These are phyloP conservation scores for Neurospora sp. DNA, from an alignment of 495 filamentous ascomycete genomes.

Conservation along the genomic window DNA sequence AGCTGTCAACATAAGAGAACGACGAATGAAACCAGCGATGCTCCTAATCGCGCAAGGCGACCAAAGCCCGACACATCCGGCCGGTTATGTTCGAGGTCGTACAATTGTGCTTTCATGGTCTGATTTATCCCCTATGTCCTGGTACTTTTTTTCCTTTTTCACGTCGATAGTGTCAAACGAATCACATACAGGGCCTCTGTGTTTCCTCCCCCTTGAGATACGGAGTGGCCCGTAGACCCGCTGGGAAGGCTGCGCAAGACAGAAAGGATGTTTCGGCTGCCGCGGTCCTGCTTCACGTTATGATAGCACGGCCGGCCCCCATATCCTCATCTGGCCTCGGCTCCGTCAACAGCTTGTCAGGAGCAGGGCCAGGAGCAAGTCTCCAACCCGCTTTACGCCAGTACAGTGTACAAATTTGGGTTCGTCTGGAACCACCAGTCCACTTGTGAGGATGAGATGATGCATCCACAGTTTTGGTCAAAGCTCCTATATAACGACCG, in stretches of 20 bases:
- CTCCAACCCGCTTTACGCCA: neutral
- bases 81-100: neutral
- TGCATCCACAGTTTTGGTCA: constrained; percentile 16
- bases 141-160: neutral
- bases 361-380: neutral
- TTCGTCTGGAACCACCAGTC: neutral
- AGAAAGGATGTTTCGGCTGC: constrained; percentile 5
- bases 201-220: constrained; percentile 5
- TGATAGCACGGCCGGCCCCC: neutral
- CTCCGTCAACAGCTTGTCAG: neutral
- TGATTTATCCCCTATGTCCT: neutral
- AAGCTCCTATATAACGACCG: constrained; percentile 14
- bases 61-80: neutral
- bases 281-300: constrained; percentile 1
- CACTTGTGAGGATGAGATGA: constrained; percentile 17
- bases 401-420: neutral
- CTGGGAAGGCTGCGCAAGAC: neutral
- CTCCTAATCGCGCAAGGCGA: neutral
- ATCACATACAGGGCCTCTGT: constrained; percentile 1
- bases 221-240: neutral
- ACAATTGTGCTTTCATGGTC: neutral
- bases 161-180: constrained; percentile 1
- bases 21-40: neutral
- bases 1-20: neutral
- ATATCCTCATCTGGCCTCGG: neutral